These are phyloP conservation scores for Peronospora belbahrii DNA, from an alignment of 352 stramenopile species.

Conservation along the genomic window DNA sequence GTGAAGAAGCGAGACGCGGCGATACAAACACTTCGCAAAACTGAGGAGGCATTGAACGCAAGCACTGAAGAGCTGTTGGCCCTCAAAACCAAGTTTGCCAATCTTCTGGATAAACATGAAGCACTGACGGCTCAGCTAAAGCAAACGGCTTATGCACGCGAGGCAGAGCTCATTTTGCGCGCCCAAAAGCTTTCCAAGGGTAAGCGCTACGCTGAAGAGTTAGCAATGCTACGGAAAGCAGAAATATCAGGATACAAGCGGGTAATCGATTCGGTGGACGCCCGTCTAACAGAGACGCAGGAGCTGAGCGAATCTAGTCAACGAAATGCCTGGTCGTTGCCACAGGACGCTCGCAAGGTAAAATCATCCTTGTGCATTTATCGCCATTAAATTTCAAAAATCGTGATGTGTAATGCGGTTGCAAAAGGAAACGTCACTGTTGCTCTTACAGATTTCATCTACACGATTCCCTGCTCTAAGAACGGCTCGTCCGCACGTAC, in stretches of 20 bases:
- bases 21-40: conserved; percentile 20
- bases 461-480: conserved; percentile 71
- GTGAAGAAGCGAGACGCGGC: conserved; percentile 42
- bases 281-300: conserved; percentile 45
- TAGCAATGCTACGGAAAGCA: conserved; percentile 38
- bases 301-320: conserved; percentile 25
- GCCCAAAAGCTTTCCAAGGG: conserved; percentile 33
- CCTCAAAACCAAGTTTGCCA: conserved; percentile 56
- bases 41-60: conserved; percentile 30
- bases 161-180: conserved; percentile 26
- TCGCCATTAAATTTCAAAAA: conserved; percentile 38
- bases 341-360: conserved; percentile 16
- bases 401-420: too few relatives aligned
- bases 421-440: conserved; percentile 3
- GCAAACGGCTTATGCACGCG: conserved; percentile 28
- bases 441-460: conserved; percentile 12
- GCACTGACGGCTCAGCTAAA: conserved; percentile 32
- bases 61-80: conserved; percentile 41
- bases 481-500: conserved; percentile 65
- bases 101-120: conserved; percentile 53
- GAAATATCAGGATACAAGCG: conserved; percentile 57
- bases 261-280: conserved; percentile 55
- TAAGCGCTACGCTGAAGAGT: conserved; percentile 44
- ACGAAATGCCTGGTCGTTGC: conserved; percentile 24
- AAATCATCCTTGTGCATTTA: conserved; percentile 59